Evolutionary conservation across 2,329 filamentous ascomycete genomes (phyloP), one percentile per base, ranked within the genome.

Genomic region (Colletotrichum endophyticum): DNA sequence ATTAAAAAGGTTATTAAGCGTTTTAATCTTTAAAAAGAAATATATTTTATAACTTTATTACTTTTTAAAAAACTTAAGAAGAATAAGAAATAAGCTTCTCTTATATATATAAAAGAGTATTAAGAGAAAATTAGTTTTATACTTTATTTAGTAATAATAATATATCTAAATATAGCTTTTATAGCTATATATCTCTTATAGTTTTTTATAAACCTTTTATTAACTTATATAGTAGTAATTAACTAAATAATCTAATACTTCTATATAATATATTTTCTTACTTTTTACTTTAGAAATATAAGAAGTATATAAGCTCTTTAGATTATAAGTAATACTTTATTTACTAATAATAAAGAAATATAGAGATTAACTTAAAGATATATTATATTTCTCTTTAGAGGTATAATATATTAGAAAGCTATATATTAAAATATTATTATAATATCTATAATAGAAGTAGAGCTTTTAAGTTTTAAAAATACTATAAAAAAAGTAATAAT

Each of bases 171-270:
- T 30, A 30, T 56, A 64, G 22, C n/a, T 28, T 30, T 49, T 67
- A 49, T 49, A 22, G n/a, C 16, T 67, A 66, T 30, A 32, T 57
- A 66, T 36, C 16, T 66, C 59, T 70, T 76, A 73, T 74, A 72
- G 69, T 39, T 74, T 67, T 27, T 76, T 44, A 66, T 69, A 57
- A 6, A 63, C 30, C n/a, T 63, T 66, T 78, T 73, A 74, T 39
- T 8, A 30, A 7, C 2, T 8, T 61, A 61, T 61, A 28, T 28
- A 16, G 7, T 32, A 30, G n/a, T 16, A n/a, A 11, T 12, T 11
- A 36, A 63, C 7, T 63, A 36, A 7, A n/a, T 22, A 34, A 25
- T 34, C 9, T 63, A 63, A 12, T 63, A 34, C 8, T 9, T 63
- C 16, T 63, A 63, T 36, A 36, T 32, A 32, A 63, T 34, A 32